Evolutionary conservation across 2,329 filamentous ascomycete species (phyloP), one percentile per base, ranked within the genome.

Genomic region (Colletotrichum chrysophilum): DNA sequence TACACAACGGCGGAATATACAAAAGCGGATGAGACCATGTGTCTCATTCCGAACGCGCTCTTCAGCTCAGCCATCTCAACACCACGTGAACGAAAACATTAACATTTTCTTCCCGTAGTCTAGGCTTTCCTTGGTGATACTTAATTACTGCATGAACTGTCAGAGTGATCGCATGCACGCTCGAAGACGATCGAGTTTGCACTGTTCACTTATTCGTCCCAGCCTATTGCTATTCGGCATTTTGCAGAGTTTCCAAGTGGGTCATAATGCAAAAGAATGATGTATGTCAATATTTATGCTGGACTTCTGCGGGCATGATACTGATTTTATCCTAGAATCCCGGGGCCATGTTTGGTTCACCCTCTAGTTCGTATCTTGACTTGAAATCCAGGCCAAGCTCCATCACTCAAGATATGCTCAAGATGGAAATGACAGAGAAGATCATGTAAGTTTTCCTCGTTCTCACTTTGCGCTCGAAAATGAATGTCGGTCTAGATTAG

Each of bases 151-250:
- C n/a, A 52, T 52, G n/a, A 4, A 52, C n/a, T 52, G 5, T 52
- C 1, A 21, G 1, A 52, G 43, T 52, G 1, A 7, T 52, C n/a
- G n/a, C 2, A 13, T 52, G 10, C 18, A 2, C n/a, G 0, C n/a
- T 21, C 43, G 5, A 48, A 18, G 38, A 43, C 21, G 0, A 6
- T 48, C n/a, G 18, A 48, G 43, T 6, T 4, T 48, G 43, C 10
- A 9, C 3, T 48, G 1, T 21, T 48, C n/a, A 48, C 18, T n/a
- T 0, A 48, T 0, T 52, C n/a, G 12, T 1, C 43, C n/a, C 43
- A 7, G n/a, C n/a, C 10, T 52, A 2, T 48, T 7, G 43, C 5
- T 21, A 0, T 48, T 48, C 2, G 5, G 18, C 43, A 48, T 13
- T 21, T 48, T 13, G n/a, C n/a, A 52, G n/a, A 21, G n/a, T 21